Evolutionary conservation across 495 filamentous ascomycete genomes (phyloP).

Genomic region (Xylaria intraflava): DNA sequence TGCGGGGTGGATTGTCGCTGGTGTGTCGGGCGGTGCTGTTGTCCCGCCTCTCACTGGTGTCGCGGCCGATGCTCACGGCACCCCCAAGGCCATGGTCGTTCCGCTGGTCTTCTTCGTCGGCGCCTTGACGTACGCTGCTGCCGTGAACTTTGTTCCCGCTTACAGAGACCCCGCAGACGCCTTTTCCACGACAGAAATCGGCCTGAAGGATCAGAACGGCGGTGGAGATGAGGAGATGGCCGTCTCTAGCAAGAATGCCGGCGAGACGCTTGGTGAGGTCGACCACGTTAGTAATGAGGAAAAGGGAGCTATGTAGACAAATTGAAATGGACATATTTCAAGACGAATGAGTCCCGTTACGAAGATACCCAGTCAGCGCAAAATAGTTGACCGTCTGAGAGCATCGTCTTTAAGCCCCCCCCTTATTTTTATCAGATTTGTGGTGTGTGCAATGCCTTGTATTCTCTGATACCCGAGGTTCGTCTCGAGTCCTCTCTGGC

Average conservation of each 20-base stretch:
- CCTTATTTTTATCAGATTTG: background rate
- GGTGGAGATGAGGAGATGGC: conserved; percentile 21
- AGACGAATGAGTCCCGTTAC: background rate
- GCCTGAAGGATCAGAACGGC: conserved; percentile 29
- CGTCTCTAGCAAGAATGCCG: conserved; percentile 20
- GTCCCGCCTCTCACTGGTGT: conserved; percentile 58
- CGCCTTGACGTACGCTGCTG: conserved; percentile 52
- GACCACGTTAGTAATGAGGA: conserved; percentile 11
- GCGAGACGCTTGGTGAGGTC: conserved; percentile 19
- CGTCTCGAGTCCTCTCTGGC: background rate
- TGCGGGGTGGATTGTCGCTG: conserved; percentile 54
- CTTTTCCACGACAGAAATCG: conserved; percentile 48
- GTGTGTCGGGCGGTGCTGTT: conserved; percentile 57
- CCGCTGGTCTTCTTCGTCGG: conserved; percentile 53
- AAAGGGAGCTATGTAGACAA: background rate
- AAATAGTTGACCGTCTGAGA: background rate
- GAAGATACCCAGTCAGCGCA: background rate
- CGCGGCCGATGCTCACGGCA: conserved; percentile 42
- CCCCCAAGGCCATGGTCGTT: conserved; percentile 45
- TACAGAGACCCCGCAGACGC: conserved; percentile 56
- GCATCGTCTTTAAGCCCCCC: background rate
- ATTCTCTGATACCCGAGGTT: background rate
- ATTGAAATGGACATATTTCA: background rate
- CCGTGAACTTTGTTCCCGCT: conserved; percentile 56
- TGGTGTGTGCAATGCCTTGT: background rate